Conservation (phyloP, 2,329 filamentous ascomycete genomes). For the Colletotrichum liaoningense region DNA sequence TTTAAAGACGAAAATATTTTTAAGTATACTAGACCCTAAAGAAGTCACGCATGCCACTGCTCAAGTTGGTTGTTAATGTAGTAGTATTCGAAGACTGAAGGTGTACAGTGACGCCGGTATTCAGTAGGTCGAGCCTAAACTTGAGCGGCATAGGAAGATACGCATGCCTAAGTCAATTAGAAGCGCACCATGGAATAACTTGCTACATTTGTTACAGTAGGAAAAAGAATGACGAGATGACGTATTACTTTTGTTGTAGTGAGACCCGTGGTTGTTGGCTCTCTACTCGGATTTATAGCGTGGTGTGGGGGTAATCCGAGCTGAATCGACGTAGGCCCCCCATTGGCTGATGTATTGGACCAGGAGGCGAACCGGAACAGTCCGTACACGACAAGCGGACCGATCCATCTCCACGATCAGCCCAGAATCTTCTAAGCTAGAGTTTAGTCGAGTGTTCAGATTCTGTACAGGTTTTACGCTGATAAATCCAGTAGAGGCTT, state of each 20-base stretch:
- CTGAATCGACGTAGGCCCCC: background rate
- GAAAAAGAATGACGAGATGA: background rate
- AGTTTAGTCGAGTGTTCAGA: background rate
- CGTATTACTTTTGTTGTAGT: background rate
- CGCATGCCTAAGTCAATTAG: no score
- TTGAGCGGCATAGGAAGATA: no score
- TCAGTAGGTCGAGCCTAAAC: no score
- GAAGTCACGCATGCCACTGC: no score
- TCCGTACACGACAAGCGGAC: background rate
- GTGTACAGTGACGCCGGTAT: no score
- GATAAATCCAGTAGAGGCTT: constrained; percentile 3
- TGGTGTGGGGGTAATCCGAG: constrained; percentile 16
- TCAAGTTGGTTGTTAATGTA: no score
- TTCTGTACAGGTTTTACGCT: background rate
- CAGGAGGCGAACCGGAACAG: background rate
- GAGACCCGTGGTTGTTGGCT: no score
- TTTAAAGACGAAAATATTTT: no score
- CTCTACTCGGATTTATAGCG: background rate
- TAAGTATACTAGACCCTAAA: no score
- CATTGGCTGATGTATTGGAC: background rate
- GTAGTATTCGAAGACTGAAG: no score
- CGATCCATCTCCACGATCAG: background rate
- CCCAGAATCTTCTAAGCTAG: background rate
- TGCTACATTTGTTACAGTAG: background rate
- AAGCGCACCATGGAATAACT: background rate